Conservation (phyloP, 2,329 filamentous ascomycete genomes). For the Nigrospora sphaerica region DNA sequence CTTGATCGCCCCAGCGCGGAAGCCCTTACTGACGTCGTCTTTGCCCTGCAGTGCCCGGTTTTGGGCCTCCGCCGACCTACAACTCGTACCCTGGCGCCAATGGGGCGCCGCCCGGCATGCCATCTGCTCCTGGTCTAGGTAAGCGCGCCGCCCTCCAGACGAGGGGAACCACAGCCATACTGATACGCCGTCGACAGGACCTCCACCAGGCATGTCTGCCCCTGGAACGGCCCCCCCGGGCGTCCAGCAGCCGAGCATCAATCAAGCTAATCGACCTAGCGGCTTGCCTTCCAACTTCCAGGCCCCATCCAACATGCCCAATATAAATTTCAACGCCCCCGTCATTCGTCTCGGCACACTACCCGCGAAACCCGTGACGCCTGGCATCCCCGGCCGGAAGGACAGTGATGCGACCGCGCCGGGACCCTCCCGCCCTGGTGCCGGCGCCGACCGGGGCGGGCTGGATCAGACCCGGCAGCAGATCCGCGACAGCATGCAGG, state of each 20-base stretch:
- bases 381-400: constrained; percentile 32
- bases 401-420: constrained; percentile 34
- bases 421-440: constrained; percentile 35
- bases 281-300: constrained; percentile 80
- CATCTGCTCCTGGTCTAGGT: constrained; percentile 78
- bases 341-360: constrained; percentile 88
- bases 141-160: constrained; percentile 22
- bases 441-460: constrained; percentile 54
- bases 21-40: neutral
- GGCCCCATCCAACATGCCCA: constrained; percentile 84
- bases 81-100: constrained; percentile 58
- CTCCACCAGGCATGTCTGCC: constrained; percentile 74
- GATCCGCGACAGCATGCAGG: constrained; percentile 61
- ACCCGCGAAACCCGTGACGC: constrained; percentile 50
- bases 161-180: neutral
- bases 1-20: neutral
- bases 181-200: constrained; percentile 38
- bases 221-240: constrained; percentile 76
- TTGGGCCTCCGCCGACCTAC: constrained; percentile 70
- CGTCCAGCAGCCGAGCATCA: constrained; percentile 65
- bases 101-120: constrained; percentile 58
- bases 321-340: constrained; percentile 96
- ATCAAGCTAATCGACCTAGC: constrained; percentile 73
- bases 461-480: constrained; percentile 61
- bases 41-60: constrained; percentile 42